These are phyloP conservation scores for Hypoxylon sp. DNA, from an alignment of 2,329 filamentous ascomycete genomes.

Conservation along the genomic window DNA sequence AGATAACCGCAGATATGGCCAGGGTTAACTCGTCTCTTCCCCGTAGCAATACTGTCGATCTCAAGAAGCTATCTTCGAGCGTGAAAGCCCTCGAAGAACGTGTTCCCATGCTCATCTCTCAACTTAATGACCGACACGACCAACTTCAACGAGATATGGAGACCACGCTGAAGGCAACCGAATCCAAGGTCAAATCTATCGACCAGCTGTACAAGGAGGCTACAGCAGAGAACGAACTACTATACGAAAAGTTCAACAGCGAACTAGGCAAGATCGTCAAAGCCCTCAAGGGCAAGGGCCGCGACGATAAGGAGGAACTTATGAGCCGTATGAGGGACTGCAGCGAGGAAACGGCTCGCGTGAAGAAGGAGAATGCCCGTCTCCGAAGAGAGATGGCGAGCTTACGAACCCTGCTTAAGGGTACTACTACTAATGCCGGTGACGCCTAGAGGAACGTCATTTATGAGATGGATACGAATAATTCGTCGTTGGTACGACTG, in stretches of 20 bases:
- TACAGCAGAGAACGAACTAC: constrained; percentile 90
- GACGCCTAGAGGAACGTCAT: constrained; percentile 52
- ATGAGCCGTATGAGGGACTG: constrained; percentile 78
- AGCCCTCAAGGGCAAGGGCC: constrained; percentile 78
- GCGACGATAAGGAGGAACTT: constrained; percentile 85
- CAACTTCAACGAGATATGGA: constrained; percentile 80
- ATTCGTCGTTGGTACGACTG: constrained; percentile 13
- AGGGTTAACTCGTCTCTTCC: constrained; percentile 63
- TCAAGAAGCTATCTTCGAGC: constrained; percentile 68
- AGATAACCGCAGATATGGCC: constrained; percentile 85
- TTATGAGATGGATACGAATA: constrained; percentile 25
- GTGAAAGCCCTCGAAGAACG: constrained; percentile 77
- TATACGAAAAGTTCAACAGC: constrained; percentile 94
- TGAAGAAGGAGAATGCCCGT: constrained; percentile 88
- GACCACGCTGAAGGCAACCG: constrained; percentile 77
- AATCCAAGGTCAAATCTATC: constrained; percentile 83
- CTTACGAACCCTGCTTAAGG: constrained; percentile 69
- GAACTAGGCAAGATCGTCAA: constrained; percentile 87
- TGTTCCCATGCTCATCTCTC: constrained; percentile 71
- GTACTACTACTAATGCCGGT: constrained; percentile 44
- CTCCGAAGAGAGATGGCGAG: constrained; percentile 87
- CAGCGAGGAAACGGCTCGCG: constrained; percentile 80
- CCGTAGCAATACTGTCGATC: constrained; percentile 58
- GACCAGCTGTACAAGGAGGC: constrained; percentile 91
- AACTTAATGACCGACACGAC: constrained; percentile 73